Evolutionary conservation across 2,329 filamentous ascomycete genomes (phyloP), one percentile per base, ranked within the genome.

Genomic region (Hypoxylon sp.): DNA sequence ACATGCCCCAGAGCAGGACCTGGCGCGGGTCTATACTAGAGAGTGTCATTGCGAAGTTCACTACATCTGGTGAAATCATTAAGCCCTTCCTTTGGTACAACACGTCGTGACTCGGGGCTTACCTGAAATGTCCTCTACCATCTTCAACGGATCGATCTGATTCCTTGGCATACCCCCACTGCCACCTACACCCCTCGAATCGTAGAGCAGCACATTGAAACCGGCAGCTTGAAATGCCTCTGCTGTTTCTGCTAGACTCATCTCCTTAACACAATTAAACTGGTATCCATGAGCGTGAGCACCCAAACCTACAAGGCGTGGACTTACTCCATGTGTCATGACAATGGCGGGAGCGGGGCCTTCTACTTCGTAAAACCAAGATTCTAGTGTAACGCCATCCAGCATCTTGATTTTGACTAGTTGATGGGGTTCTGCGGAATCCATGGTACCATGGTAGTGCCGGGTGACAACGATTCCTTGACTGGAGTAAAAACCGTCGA

Each of bases 251-350:
- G 57, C 13, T 0, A 67, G 30, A 1, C 17, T 46, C 60, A 65
- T 64, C 21, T 66, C 65, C 32, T 67, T 66, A 23, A 63, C 59
- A 20, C 54, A 62, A 35, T 66, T 66, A 37, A 67, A 64, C 64
- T 66, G 36, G n/a, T 11, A 30, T n/a, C n/a, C n/a, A n/a, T n/a
- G n/a, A 12, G 11, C 5, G 30, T 53, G n/a, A 48, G 41, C 20
- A 27, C 7, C 4, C 13, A 32, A 27, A n/a, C 9, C 4, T 9
- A 8, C n/a, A 36, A 16, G 23, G 8, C 4, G 8, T 9, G 8
- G 11, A 54, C 61, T n/a, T 49, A 64, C 60, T 0, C 65, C 63
- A 17, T 57, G 64, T 1, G 55, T 45, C 61, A 67, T 64, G 9
- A 67, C 44, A 6, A 67, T 54, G 7, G 55, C 54, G 0, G 63